Base-by-base conservation (phyloP, 306 rosid genomes). In the Ormosia emarginata region DNA sequence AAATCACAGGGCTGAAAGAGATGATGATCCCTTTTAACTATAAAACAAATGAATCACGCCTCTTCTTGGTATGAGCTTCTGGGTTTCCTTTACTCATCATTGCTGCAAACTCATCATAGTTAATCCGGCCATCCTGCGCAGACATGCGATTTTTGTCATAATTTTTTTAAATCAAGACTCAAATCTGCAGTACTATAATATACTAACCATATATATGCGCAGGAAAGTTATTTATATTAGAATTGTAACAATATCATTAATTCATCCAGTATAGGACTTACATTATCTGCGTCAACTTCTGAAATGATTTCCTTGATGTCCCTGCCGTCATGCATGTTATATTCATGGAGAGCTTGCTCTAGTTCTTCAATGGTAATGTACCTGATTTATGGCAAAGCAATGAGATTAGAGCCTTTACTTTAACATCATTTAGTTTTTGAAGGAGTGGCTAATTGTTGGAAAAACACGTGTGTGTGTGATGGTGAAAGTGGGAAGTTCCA, bases 31-130 rank as follows among this genome's bases (percentile, higher is more conserved):
- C 13, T 37, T 30, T 18, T 67, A 8, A 66, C 44, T 71, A 39
- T 43, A 47, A 67, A 39, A 78, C 33, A 15, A 52, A 65, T 15
- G 86, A 49, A 75, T 90, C 86, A 7, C 98, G 95, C 75, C 99
- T 84, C 88, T 95, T 95, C 88, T 82, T 93, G 3, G 92, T 93
- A 55, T 77, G 61, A 32, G 79, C 83, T 50, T 95, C 99, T 52
- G 89, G 87, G 81, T 84, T 82, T 81, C 99, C 99, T 90, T 93
- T 95, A 69, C 88, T 88, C 99, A 95, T 95, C 99, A 95, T 95
- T n/a, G 97, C 98, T 47, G 79, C 91, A 79, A 95, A 95, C 75
- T 95, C 99, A 10, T 95, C 97, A 12, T 95, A 95, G 89, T 95
- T 95, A 71, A 95, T 95, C 43, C 89, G 87, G 5, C 99, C 99